These are phyloP conservation scores for Enterocytospora artemiae DNA, from an alignment of 371 early-diverging fungal genomes.

Conservation along the genomic window DNA sequence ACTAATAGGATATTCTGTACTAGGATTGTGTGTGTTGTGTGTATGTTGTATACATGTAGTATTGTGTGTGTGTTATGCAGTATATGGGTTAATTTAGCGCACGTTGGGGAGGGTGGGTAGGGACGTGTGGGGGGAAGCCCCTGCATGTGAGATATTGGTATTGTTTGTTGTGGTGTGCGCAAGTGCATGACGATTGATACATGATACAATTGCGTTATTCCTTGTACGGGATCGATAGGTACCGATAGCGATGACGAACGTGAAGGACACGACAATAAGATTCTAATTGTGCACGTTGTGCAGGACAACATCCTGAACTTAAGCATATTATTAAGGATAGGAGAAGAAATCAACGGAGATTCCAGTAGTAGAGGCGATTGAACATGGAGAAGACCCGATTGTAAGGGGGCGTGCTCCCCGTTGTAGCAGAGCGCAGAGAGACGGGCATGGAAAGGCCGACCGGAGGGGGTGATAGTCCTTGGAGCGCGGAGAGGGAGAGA, in stretches of 20 bases:
- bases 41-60: too few relatives aligned
- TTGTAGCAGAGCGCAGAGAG: slow-evolving; percentile 56
- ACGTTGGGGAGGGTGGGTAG: too few relatives aligned
- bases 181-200: too few relatives aligned
- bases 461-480: slow-evolving; percentile 58
- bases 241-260: slow-evolving; percentile 10
- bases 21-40: too few relatives aligned
- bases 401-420: slow-evolving; percentile 58
- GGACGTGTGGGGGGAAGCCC: too few relatives aligned
- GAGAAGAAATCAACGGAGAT: slow-evolving; percentile 66
- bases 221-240: slow-evolving; percentile 27
- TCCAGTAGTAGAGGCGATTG: slow-evolving; percentile 63
- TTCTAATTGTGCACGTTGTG: slow-evolving; percentile 11
- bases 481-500: slow-evolving; percentile 54
- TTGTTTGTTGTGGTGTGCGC: too few relatives aligned
- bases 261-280: slow-evolving; percentile 12
- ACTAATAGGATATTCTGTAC: too few relatives aligned
- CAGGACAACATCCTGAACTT: slow-evolving; percentile 63
- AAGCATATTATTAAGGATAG: slow-evolving; percentile 66
- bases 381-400: slow-evolving; percentile 62
- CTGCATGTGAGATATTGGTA: too few relatives aligned
- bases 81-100: too few relatives aligned
- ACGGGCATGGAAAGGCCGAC: slow-evolving; percentile 32
- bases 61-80: too few relatives aligned
- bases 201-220: neutral